Evolutionary conservation across 2,329 filamentous ascomycete species (phyloP), one percentile per base, ranked within the genome.

Genomic region (Monosporascus sp.): DNA sequence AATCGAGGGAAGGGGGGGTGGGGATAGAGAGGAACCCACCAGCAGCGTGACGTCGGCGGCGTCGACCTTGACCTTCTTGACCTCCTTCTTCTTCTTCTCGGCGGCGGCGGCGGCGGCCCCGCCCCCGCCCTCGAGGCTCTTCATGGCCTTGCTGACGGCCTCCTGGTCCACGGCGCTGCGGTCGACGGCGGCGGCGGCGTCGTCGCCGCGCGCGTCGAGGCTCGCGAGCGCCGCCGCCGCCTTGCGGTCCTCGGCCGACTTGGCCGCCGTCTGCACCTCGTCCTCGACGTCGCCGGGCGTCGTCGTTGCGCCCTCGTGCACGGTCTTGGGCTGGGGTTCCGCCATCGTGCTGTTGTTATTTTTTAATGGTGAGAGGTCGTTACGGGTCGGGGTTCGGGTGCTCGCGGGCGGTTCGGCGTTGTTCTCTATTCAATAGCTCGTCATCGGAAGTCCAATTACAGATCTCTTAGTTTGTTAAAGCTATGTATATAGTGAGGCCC

Each of bases 171-270:
- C 81, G 57, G 81, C 79, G 63, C 80, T 78, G 47, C 74, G 70
- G 3, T 71, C 65, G n/a, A 70, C 65, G 36, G 67, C 63, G 45
- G 77, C 73, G 18, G 70, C 65, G 36, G 67, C n/a, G n/a, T n/a
- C 63, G 45, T 77, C 73, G 31, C 80, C 76, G 47, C 77, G 75
- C 38, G 71, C 68, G 44, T 90, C 87, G 60, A 92, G 83, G 56
- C 79, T 81, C 47, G 85, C 86, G 54, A 91, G 81, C 31, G 88
- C 88, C 6, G 84, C 85, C 41, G 86, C 86, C 46, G 87, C 86
- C 71, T 90, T 90, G 70, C 86, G 84, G 72, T 90, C 87, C 70
- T 90, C 87, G 65, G 87, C 86, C 42, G 81, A 83, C 70, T 85
- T 87, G 64, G 80, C 78, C 52, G 73, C 70, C 36, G 59, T 57